A percentile compares a stretch with the other conserved stretches of the same genome.
Evolutionary conservation across 768 basidiomycete species (phyloP).

Genomic region (Paxillus rubicundulus): DNA sequence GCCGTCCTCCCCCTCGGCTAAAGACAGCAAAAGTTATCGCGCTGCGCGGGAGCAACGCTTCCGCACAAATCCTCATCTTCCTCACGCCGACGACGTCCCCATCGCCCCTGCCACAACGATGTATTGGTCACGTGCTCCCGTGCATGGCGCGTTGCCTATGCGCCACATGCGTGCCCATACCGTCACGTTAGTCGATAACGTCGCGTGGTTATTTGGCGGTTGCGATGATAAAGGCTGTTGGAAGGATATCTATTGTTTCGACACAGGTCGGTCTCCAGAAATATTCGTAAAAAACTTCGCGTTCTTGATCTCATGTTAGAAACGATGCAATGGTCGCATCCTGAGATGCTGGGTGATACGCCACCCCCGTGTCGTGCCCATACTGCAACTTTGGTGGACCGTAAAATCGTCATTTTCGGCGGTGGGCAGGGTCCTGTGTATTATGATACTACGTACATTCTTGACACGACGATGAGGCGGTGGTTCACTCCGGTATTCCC

Average conservation of each 20-base stretch:
- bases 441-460: slow-evolving; percentile 78
- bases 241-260: slow-evolving; percentile 80
- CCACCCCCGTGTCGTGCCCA: slow-evolving; percentile 87
- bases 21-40: slow-evolving; percentile 21
- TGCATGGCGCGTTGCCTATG: slow-evolving; percentile 66
- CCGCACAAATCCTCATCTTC: slow-evolving; percentile 55
- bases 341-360: slow-evolving; percentile 70
- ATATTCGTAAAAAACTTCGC: background rate
- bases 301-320: slow-evolving; percentile 41
- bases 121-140: slow-evolving; percentile 85
- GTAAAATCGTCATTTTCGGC: slow-evolving; percentile 79
- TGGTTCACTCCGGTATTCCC: slow-evolving; percentile 55
- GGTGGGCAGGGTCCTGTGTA: slow-evolving; percentile 83
- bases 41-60: slow-evolving; percentile 30
- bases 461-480: slow-evolving; percentile 71
- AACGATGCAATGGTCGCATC: slow-evolving; percentile 86
- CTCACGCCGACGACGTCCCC: slow-evolving; percentile 57
- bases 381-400: slow-evolving; percentile 79
- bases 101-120: slow-evolving; percentile 69
- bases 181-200: slow-evolving; percentile 77
- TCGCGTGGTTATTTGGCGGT: slow-evolving; percentile 87
- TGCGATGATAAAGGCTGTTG: slow-evolving; percentile 78
- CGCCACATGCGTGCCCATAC: slow-evolving; percentile 78
- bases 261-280: slow-evolving; percentile 54
- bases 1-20: slow-evolving; percentile 27